A percentile compares a stretch with the other conserved stretches of the same genome.
Evolutionary conservation across 768 basidiomycete genomes (phyloP).

Genomic region (Mycena crocata): DNA sequence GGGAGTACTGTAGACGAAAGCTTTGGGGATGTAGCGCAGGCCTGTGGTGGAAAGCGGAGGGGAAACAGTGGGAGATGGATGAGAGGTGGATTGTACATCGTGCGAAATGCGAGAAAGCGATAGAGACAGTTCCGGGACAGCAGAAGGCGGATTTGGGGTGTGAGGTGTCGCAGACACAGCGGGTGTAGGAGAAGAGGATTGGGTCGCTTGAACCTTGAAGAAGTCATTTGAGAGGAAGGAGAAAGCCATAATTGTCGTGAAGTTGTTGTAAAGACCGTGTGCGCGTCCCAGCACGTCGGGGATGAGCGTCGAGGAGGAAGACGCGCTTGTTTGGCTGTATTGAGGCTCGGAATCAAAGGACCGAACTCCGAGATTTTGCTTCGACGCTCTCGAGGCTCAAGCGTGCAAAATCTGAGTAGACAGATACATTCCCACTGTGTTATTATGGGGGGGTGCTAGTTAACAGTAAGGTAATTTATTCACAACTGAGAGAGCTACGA

Average conservation of each 20-base stretch:
- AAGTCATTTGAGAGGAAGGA: neutral
- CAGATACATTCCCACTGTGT: neutral
- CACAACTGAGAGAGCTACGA: neutral
- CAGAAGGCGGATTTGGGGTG: neutral
- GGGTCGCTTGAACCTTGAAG: neutral
- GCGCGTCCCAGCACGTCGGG: slow-evolving; percentile 8
- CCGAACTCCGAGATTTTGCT: slow-evolving; percentile 1
- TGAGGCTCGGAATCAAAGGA: neutral
- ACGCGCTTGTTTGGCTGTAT: slow-evolving; percentile 9
- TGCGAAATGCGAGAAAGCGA: neutral
- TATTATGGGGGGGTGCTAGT: neutral
- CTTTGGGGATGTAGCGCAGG: neutral
- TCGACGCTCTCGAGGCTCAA: neutral
- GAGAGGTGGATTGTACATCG: neutral
- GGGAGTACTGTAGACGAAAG: slow-evolving; percentile 2
- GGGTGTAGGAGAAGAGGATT: neutral
- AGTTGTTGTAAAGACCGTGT: neutral
- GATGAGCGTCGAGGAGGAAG: slow-evolving; percentile 1
- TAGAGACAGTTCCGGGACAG: neutral
- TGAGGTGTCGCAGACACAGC: neutral
- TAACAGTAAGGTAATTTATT: neutral
- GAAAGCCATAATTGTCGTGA: neutral
- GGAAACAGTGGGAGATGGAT: neutral
- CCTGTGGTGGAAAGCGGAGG: neutral
- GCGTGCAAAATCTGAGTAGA: neutral